Percentiles rank a stretch among this genome's conserved stretches.
phyloP scores from a whole-genome alignment of 352 stramenopile species.

The Pythium vanterpoolii region DNA sequence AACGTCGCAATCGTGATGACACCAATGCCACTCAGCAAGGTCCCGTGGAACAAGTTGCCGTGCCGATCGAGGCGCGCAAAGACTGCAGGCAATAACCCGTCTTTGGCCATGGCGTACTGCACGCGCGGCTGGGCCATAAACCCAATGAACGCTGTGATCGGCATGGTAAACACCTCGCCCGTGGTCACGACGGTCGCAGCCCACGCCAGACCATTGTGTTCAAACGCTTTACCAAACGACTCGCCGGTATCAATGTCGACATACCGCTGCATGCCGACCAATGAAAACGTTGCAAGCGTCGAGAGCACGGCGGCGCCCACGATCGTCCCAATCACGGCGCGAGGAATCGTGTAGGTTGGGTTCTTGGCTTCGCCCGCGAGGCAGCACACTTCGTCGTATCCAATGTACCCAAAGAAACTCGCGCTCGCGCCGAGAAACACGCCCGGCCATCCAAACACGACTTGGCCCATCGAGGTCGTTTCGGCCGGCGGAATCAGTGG shows the following conservation, averaged over 20 bases:
- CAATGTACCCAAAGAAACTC: conserved; percentile 96
- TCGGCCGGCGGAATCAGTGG: conserved; percentile 73
- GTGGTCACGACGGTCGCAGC: conserved; percentile 82
- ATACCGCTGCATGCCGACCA: conserved; percentile 92
- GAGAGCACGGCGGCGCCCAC: conserved; percentile 74
- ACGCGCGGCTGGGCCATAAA: conserved; percentile 92
- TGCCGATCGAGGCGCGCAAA: conserved; percentile 78
- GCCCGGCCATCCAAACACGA: conserved; percentile 67
- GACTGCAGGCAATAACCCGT: conserved; percentile 88
- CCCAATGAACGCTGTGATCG: conserved; percentile 94
- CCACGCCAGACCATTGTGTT: conserved; percentile 55
- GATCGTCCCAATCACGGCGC: conserved; percentile 89
- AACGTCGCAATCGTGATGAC: conserved; percentile 62
- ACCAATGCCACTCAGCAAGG: conserved; percentile 47
- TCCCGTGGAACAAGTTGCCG: conserved; percentile 72
- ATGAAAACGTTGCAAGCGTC: conserved; percentile 85
- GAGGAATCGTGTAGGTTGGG: conserved; percentile 82
- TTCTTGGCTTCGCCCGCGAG: conserved; percentile 88
- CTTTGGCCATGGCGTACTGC: conserved; percentile 90
- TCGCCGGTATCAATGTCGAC: conserved; percentile 69
- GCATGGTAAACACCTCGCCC: conserved; percentile 94
- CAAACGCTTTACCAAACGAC: conserved; percentile 75
- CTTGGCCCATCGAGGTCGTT: conserved; percentile 26
- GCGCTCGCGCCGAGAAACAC: conserved; percentile 89
- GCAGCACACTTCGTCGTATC: conserved; percentile 96